Conservation (phyloP, 2,329 filamentous ascomycete genomes). For the Hypoxylon sp. region DNA sequence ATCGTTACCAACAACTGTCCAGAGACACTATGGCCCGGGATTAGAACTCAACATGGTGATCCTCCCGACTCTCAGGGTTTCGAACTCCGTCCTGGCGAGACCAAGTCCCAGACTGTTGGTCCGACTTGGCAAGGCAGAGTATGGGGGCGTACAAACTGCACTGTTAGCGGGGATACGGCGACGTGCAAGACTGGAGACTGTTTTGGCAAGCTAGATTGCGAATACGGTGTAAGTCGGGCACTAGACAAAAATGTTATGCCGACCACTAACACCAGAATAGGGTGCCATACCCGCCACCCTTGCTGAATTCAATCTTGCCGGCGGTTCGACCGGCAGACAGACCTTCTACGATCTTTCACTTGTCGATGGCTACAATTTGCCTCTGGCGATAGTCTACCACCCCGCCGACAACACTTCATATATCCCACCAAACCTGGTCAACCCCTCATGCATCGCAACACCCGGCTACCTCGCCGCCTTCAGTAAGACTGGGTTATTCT, state of each 20-base stretch:
- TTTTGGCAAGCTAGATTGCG: conserved; percentile 77
- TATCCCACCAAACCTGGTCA: conserved; percentile 82
- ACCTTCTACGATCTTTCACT: conserved; percentile 89
- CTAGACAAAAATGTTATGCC: conserved; percentile 4
- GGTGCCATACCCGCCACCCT: conserved; percentile 82
- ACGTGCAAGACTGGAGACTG: conserved; percentile 85
- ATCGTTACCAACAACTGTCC: conserved; percentile 80
- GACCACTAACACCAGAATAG: conserved; percentile 57
- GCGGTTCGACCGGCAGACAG: conserved; percentile 71
- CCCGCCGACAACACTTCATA: conserved; percentile 74
- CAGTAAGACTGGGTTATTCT: conserved; percentile 68
- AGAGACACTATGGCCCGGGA: conserved; percentile 81
- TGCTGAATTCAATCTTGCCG: conserved; percentile 84
- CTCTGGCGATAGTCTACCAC: conserved; percentile 74
- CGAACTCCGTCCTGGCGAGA: conserved; percentile 71
- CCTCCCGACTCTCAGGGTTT: conserved; percentile 79
- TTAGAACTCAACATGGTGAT: conserved; percentile 79
- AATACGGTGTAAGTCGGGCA: conserved; percentile 72
- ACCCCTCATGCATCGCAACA: conserved; percentile 82
- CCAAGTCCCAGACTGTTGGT: conserved; percentile 74
- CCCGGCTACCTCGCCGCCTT: conserved; percentile 71
- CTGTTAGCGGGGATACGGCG: conserved; percentile 76
- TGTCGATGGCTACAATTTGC: conserved; percentile 88
- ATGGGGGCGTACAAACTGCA: conserved; percentile 89
- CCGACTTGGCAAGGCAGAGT: conserved; percentile 85